Conservation (phyloP, 768 basidiomycete species). For the Clitopilus hobsonii region DNA sequence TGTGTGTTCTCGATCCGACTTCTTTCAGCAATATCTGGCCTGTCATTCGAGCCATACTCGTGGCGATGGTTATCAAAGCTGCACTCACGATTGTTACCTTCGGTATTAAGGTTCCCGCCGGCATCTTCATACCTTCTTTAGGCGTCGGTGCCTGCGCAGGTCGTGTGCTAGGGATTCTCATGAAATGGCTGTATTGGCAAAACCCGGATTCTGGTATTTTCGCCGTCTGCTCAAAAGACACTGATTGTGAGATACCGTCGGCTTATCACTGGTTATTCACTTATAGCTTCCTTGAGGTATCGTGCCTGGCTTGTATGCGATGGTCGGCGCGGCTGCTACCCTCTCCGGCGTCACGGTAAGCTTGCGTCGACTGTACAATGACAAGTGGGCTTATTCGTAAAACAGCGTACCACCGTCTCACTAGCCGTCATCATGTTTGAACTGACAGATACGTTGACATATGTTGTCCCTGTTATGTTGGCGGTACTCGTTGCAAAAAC, state of each 20-base stretch:
- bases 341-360: constrained; percentile 93
- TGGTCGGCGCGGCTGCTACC: constrained; percentile 93
- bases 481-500: constrained; percentile 87
- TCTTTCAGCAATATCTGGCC: constrained; percentile 52
- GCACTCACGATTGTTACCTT: constrained; percentile 84
- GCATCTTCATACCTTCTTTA: constrained; percentile 95
- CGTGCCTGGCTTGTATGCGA: constrained; percentile 88
- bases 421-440: constrained; percentile 97
- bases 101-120: constrained; percentile 87
- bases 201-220: constrained; percentile 63
- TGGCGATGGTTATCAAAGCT: constrained; percentile 80
- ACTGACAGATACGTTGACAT: constrained; percentile 88
- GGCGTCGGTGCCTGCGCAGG: constrained; percentile 95
- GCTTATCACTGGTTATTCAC: neutral
- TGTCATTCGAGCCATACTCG: constrained; percentile 59
- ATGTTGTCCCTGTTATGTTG: constrained; percentile 88
- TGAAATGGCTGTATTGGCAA: constrained; percentile 71
- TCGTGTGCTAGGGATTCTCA: constrained; percentile 72
- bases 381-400: neutral
- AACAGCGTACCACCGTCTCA: constrained; percentile 81
- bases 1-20: constrained; percentile 68
- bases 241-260: constrained; percentile 47
- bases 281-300: constrained; percentile 35
- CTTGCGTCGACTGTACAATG: constrained; percentile 11
- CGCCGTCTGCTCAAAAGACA: constrained; percentile 54